Evolutionary conservation across 192 early-diverging fungal genomes (phyloP).

Genomic region (Umbelopsis sp.): DNA sequence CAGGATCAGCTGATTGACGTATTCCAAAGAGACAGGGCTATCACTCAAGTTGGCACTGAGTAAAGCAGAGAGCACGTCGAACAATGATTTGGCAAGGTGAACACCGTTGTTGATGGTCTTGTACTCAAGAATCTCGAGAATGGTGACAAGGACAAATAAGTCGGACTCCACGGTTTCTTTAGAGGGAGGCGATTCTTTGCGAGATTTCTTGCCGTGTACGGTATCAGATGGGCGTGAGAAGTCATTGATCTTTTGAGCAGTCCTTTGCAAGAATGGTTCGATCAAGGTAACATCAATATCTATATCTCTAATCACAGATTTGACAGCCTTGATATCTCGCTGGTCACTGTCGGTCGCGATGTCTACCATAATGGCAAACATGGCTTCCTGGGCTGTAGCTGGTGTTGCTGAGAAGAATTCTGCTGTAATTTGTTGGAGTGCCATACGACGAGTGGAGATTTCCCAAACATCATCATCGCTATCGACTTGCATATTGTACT

Average conservation of each 20-base stretch:
- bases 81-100: conserved; percentile 67
- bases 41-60: conserved; percentile 51
- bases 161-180: conserved; percentile 35
- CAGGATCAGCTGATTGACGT: conserved; percentile 86
- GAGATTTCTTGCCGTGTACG: conserved; percentile 6
- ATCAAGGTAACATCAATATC: conserved; percentile 32
- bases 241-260: conserved; percentile 5
- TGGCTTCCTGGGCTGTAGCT: conserved; percentile 39
- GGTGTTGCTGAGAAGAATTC: conserved; percentile 42
- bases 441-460: conserved; percentile 45
- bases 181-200: neutral
- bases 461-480: conserved; percentile 46
- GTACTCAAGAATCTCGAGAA: conserved; percentile 80
- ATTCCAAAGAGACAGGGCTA: conserved; percentile 70
- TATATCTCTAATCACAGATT: conserved; percentile 46
- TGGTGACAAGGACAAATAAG: conserved; percentile 59
- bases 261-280: conserved; percentile 8
- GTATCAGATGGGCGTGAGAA: neutral
- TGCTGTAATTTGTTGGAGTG: conserved; percentile 45
- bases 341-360: conserved; percentile 55
- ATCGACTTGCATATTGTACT: conserved; percentile 32
- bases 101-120: conserved; percentile 52
- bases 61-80: conserved; percentile 69
- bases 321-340: conserved; percentile 47
- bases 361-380: conserved; percentile 55